Base-by-base conservation (phyloP, 768 basidiomycete genomes). In the Suillus alpinus region DNA sequence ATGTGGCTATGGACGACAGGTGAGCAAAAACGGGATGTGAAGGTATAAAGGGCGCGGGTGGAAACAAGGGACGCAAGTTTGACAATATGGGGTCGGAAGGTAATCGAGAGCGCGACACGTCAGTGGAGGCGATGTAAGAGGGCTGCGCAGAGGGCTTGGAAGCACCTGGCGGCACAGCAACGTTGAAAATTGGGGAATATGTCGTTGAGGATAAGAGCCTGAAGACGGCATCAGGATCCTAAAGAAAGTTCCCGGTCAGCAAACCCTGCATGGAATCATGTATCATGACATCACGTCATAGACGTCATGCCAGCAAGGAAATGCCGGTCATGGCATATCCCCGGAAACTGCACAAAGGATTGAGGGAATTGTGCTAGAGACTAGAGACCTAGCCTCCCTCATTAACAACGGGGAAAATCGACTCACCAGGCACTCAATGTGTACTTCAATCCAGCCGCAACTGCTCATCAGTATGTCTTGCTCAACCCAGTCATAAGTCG, bases 401-500 rank as follows among this genome's bases (percentile, higher is more conserved):
- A 26, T 37, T 29, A 18, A n/a, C 43, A 60, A 50, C 23, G 6
- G 56, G 51, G 39, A 9, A 34, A 55, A 40, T 34, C 26, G 36
- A 83, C 91, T 81, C 74, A 92, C 91, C 73, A 90, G 68, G 67
- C 86, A 87, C 56, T 79, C 77, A 57, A 79, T 80, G 67, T 86
- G 79, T 20, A 92, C 81, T 66, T 92, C 86, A 62, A 93, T 81
- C 89, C 88, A 91, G 12, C 91, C 91, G 57, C 70, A 83, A 37
- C 78, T 73, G 65, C 86, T 88, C 73, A 84, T 84, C 73, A 92
- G 77, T 56, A 85, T 76, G 68, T 90, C 88, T 55, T 83, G 81
- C 74, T 92, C 91, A 6, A 85, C 85, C 88, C 89, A 92, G 49
- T 90, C 88, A 57, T 87, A 85, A 1, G 84, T 84, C 16, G 91